These are phyloP conservation scores for Pleurotus salmoneostramineus DNA, from an alignment of 768 basidiomycete species.

Conservation along the genomic window DNA sequence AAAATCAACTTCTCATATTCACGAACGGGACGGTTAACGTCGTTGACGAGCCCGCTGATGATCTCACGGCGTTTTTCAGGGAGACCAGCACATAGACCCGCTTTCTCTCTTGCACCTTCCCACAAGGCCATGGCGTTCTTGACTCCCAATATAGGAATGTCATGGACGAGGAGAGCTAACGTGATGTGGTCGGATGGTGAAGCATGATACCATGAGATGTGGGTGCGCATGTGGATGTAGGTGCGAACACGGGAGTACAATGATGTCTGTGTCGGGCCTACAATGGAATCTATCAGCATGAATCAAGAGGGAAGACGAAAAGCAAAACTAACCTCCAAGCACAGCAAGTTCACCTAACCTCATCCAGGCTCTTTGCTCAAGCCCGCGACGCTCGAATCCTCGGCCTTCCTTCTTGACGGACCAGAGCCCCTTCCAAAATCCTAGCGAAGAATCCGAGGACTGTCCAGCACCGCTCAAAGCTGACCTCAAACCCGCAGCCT, in stretches of 20 bases:
- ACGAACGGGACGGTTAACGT: conserved; percentile 21
- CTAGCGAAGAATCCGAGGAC: conserved; percentile 8
- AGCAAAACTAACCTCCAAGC: conserved; percentile 13
- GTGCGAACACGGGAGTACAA: conserved; percentile 45
- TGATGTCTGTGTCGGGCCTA: conserved; percentile 21
- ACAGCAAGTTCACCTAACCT: conserved; percentile 41
- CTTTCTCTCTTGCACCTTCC: conserved; percentile 14
- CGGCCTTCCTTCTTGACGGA: conserved; percentile 16
- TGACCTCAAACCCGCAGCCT: conserved; percentile 31
- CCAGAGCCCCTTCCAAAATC: conserved; percentile 9
- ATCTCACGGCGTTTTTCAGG: conserved; percentile 20
- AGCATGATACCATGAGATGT: conserved; percentile 32
- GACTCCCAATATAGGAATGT: conserved; percentile 25
- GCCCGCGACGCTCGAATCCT: conserved; percentile 31
- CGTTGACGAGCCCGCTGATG: conserved; percentile 13
- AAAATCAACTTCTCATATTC: conserved; percentile 56
- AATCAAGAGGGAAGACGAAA: neutral
- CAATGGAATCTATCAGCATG: neutral
- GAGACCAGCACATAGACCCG: conserved; percentile 1
- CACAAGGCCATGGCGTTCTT: conserved; percentile 9
- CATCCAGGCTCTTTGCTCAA: conserved; percentile 47
- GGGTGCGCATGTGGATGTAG: conserved; percentile 47
- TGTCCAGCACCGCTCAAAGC: conserved; percentile 23
- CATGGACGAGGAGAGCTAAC: conserved; percentile 41
- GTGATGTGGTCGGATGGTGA: conserved; percentile 50